Conservation (phyloP, 2,329 filamentous ascomycete genomes). For the Penicillium fuscoglaucum region DNA sequence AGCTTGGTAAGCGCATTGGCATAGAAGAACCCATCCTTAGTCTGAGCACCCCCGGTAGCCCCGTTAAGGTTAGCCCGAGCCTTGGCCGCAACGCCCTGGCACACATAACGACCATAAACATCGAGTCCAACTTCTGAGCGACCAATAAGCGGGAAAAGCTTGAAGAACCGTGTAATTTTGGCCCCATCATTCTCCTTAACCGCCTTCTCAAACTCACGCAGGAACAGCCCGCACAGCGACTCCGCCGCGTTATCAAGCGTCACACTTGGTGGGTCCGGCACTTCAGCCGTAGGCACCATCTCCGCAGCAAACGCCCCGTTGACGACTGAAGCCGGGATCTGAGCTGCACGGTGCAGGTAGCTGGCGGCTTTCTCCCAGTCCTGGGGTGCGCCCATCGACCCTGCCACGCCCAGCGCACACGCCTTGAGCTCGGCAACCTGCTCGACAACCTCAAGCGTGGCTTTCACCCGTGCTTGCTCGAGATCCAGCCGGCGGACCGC, state of each 20-base stretch:
- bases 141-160: slow-evolving; percentile 92
- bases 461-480: slow-evolving; percentile 87
- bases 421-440: slow-evolving; percentile 96
- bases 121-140: slow-evolving; percentile 86
- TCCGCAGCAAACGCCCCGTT: slow-evolving; percentile 83
- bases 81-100: slow-evolving; percentile 83
- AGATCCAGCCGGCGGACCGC: slow-evolving; percentile 85
- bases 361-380: slow-evolving; percentile 97
- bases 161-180: slow-evolving; percentile 94
- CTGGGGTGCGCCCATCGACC: slow-evolving; percentile 95
- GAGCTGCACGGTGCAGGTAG: slow-evolving; percentile 79
- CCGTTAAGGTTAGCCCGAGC: slow-evolving; percentile 79
- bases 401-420: slow-evolving; percentile 89
- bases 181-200: slow-evolving; percentile 82
- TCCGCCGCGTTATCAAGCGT: slow-evolving; percentile 86
- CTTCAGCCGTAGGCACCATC: slow-evolving; percentile 92
- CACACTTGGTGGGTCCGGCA: slow-evolving; percentile 83
- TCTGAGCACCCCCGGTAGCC: slow-evolving; percentile 57
- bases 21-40: slow-evolving; percentile 84
- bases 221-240: slow-evolving; percentile 83
- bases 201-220: slow-evolving; percentile 93
- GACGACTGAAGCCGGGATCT: slow-evolving; percentile 77
- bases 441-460: slow-evolving; percentile 87
- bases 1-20: slow-evolving; percentile 85
- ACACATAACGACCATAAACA: slow-evolving; percentile 94